Evolutionary conservation across 1,284 basidiomycete species (phyloP).

Genomic region (Boletus mariae): DNA sequence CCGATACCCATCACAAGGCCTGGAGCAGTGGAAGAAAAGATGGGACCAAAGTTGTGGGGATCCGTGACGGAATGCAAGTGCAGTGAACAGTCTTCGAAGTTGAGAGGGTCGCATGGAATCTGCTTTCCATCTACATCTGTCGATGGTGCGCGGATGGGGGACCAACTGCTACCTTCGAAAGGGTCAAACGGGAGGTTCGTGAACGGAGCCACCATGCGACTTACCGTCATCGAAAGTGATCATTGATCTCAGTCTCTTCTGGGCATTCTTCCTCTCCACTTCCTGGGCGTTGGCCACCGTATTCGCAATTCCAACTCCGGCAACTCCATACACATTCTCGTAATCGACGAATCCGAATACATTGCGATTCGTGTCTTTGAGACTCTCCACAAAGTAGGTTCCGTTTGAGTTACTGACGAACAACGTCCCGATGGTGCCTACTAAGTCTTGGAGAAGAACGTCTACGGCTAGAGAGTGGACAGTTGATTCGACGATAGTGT

Average conservation of each 20-base stretch:
- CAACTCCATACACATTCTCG: slow-evolving; percentile 88
- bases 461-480: slow-evolving; percentile 92
- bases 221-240: slow-evolving; percentile 92
- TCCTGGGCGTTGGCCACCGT: slow-evolving; percentile 79
- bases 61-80: slow-evolving; percentile 91
- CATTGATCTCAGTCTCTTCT: slow-evolving; percentile 68
- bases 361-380: slow-evolving; percentile 90
- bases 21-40: slow-evolving; percentile 93
- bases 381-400: slow-evolving; percentile 89
- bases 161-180: slow-evolving; percentile 68
- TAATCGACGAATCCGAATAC: slow-evolving; percentile 88
- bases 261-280: slow-evolving; percentile 62
- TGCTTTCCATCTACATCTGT: slow-evolving; percentile 58
- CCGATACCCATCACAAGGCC: slow-evolving; percentile 96
- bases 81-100: slow-evolving; percentile 69
- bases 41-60: slow-evolving; percentile 88
- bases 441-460: slow-evolving; percentile 71
- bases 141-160: slow-evolving; percentile 61
- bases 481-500: slow-evolving; percentile 93
- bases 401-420: slow-evolving; percentile 96
- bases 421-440: slow-evolving; percentile 77
- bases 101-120: slow-evolving; percentile 59
- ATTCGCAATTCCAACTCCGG: slow-evolving; percentile 91
- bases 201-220: slow-evolving; percentile 10
- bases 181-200: not conserved